Percentiles rank a stretch among this genome's conserved stretches.
Evolutionary conservation across 148 eudicot genomes (phyloP).

Genomic region (Cornus kousa): DNA sequence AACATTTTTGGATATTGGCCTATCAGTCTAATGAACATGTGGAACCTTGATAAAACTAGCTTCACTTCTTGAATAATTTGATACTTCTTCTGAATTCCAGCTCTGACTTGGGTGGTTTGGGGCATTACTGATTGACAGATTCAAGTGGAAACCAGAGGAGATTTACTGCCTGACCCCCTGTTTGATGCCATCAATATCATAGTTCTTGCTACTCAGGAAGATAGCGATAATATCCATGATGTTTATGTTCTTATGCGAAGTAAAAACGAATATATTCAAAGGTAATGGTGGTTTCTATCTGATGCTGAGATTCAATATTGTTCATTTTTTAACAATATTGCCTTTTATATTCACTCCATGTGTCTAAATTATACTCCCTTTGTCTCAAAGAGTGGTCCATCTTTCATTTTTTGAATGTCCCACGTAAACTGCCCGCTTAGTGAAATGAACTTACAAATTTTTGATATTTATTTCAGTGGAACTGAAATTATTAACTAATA

Average conservation of each 20-base stretch:
- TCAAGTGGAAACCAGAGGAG: slow-evolving; percentile 86
- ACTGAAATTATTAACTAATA: too few species aligned
- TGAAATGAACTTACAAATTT: too few species aligned
- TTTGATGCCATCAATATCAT: slow-evolving; percentile 77
- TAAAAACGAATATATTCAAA: slow-evolving; percentile 24
- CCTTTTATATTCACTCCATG: neutral
- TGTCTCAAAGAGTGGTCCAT: too few species aligned
- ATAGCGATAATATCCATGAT: slow-evolving; percentile 38
- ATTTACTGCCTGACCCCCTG: slow-evolving; percentile 79
- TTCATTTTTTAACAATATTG: neutral
- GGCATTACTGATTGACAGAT: slow-evolving; percentile 42
- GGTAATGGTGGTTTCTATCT: slow-evolving; percentile 30
- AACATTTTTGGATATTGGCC: neutral
- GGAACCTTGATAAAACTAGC: slow-evolving; percentile 4
- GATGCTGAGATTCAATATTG: neutral
- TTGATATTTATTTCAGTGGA: too few species aligned
- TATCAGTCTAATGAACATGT: neutral
- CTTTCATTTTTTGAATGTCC: too few species aligned
- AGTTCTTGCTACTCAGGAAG: slow-evolving; percentile 69
- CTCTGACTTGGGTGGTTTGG: slow-evolving; percentile 5
- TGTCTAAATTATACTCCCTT: too few species aligned
- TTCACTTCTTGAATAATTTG: neutral
- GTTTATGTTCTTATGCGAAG: slow-evolving; percentile 59
- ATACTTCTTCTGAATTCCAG: slow-evolving; percentile 1
- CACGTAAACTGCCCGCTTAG: too few species aligned